Evolutionary conservation across 768 basidiomycete genomes (phyloP), one percentile per base, ranked within the genome.

Genomic region (Termitomyces sp.): DNA sequence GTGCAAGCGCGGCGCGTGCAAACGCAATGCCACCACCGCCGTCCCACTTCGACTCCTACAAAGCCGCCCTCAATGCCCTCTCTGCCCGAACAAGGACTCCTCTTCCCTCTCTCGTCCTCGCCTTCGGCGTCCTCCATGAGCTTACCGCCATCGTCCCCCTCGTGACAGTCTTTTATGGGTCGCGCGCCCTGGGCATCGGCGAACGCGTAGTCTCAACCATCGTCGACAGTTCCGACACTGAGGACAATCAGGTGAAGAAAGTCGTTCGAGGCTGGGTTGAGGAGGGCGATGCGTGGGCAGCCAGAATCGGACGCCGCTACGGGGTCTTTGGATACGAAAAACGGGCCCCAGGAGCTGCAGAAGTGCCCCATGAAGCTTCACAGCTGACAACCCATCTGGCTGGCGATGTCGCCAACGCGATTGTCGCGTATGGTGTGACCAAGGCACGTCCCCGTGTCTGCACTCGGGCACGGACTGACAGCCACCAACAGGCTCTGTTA

Each of bases 71-170:
- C 33, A 72, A 77, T 18, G 72, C 78, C 1, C 65, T 94, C 12
- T 86, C 93, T 18, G 71, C 77, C 6, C 81, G 86, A 37, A 92
- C 92, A 18, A 83, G 88, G 18, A 78, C 89, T 2, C 90, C 91
- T 15, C 67, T 95, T 0, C 78, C 92, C 1, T 92, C 92, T 12
- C 80, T 97, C 60, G 62, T 82, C 9, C 61, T 90, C 42, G 92
- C 93, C 0, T 96, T 97, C 62, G 85, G 82, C 5, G 72, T 94
- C 54, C 76, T 97, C 2, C 94, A 97, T 66, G 94, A 97, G 67
- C 61, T 92, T 12, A 94, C 92, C 0, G 92, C 94, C 0, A 66
- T 94, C 51, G 76, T 84, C 0, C 92, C 94, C 2, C 78, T 94
- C 29, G 79, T 87, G 4, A 81, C 84, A 36, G 68, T 90, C 39